Evolutionary conservation across 768 basidiomycete species (phyloP).

Genomic region (Fomitopsis pulvina): DNA sequence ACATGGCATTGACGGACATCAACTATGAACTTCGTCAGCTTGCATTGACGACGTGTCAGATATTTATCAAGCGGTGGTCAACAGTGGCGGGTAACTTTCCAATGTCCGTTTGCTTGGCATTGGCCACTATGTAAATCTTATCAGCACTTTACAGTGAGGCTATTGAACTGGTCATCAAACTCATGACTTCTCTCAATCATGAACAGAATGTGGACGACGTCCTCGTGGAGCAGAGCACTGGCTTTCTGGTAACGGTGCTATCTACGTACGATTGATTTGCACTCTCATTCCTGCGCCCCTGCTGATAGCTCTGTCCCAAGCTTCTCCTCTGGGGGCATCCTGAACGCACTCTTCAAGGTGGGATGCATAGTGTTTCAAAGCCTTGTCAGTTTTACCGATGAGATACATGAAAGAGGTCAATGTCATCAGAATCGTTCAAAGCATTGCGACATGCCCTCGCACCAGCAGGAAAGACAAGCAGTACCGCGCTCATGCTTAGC

Average conservation of each 20-base stretch:
- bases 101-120: slow-evolving; percentile 24
- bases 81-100: slow-evolving; percentile 45
- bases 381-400: too few species aligned
- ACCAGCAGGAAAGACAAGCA: slow-evolving; percentile 27
- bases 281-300: not conserved
- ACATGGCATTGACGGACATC: slow-evolving; percentile 43
- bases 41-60: slow-evolving; percentile 52
- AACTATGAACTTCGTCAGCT: slow-evolving; percentile 66
- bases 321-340: slow-evolving; percentile 51
- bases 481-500: slow-evolving; percentile 18
- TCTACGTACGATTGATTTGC: slow-evolving; percentile 31
- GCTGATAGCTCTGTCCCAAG: slow-evolving; percentile 25
- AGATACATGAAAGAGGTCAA: slow-evolving; percentile 46
- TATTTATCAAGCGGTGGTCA: slow-evolving; percentile 57
- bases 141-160: slow-evolving; percentile 33
- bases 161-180: slow-evolving; percentile 42
- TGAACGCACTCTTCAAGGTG: slow-evolving; percentile 22
- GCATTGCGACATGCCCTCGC: slow-evolving; percentile 44
- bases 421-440: slow-evolving; percentile 42
- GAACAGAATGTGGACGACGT: slow-evolving; percentile 47
- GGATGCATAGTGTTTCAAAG: not conserved
- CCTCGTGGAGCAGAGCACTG: slow-evolving; percentile 48
- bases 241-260: slow-evolving; percentile 48
- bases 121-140: not conserved
- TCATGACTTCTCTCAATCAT: slow-evolving; percentile 38